phyloP scores from a whole-genome alignment of 495 filamentous ascomycete genomes.

The Opeltia flavorubescens region DNA sequence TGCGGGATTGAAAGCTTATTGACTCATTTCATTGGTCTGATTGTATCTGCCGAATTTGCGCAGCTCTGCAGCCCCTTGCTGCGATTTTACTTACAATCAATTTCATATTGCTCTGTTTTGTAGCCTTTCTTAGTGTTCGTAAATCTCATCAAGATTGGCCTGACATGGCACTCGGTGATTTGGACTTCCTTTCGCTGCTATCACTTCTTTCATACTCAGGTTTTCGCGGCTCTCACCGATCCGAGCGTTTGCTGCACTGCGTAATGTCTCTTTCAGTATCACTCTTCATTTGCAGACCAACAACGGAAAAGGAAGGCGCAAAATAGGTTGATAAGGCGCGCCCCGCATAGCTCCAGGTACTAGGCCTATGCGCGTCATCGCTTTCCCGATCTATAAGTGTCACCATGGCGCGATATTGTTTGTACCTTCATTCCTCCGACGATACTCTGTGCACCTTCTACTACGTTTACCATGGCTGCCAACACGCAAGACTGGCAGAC shows the following conservation, averaged over 20 bases:
- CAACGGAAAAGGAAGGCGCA: background rate
- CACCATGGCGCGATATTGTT: background rate
- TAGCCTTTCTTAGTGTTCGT: too few species aligned
- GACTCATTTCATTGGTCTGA: too few species aligned
- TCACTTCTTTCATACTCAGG: too few species aligned
- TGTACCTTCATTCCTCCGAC: background rate
- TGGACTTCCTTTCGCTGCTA: too few species aligned
- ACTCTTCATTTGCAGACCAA: background rate
- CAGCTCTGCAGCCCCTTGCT: too few species aligned
- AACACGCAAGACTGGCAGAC: slow-evolving; percentile 25
- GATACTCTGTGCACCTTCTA: background rate
- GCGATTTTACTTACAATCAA: background rate
- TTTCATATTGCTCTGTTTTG: too few species aligned
- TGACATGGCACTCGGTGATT: too few species aligned
- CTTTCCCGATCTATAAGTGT: background rate
- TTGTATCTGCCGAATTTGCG: too few species aligned
- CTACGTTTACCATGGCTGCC: slow-evolving; percentile 4
- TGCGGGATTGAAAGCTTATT: slow-evolving; percentile 34
- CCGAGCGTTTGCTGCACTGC: too few species aligned
- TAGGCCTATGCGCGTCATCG: slow-evolving; percentile 1
- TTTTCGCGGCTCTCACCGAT: too few species aligned
- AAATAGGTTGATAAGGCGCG: background rate
- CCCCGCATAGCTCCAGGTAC: slow-evolving; percentile 3
- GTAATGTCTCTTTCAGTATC: background rate
- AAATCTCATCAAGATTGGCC: too few species aligned